Base-by-base conservation (phyloP, 495 filamentous ascomycete species). In the Neurospora sp. region DNA sequence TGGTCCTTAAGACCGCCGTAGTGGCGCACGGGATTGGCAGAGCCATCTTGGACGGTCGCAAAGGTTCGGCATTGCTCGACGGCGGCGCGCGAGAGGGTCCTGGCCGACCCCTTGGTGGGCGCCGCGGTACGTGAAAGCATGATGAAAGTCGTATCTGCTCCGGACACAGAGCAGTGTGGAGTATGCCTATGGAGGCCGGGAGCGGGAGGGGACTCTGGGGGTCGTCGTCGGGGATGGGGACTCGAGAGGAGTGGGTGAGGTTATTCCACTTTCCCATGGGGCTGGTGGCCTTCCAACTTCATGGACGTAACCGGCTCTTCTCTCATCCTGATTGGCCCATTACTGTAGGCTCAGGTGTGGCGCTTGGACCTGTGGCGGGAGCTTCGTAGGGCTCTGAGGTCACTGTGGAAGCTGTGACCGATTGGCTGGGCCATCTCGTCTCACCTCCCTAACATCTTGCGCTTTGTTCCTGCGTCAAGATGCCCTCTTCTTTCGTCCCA, bases 1-100 rank as follows among this genome's bases (percentile, higher is more conserved):
- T 98, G 94, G 82, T 99, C 96, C 80, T 88, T 89, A 71, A 99
- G 87, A 69, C 93, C 93, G 78, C 96, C 94, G 84, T 94, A 92
- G 74, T 86, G 90, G 76, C 90, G 89, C 79, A 61, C 22, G 39
- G 91, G 87, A 71, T 85, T 77, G 73, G 85, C 88, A 84, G 94
- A 90, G 72, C 85, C 88, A 83, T 99, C 94, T 82, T 94, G 91
- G 77, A 97, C 94, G 47, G 94, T 96, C 76, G 96, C 96, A 82
- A 98, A 90, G 72, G 78, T 70, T 61, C 80, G 79, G 73, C 70
- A 73, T 72, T 75, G 73, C 68, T 72, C 75, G 74, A 70, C 69
- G 39, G 78, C 75, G 72, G 82, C 81, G 70, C 80, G 81, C 70
- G 82, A 77, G 68, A 85, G 71, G 8, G 82, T 76, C 79, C 78